Conservation (phyloP, 139 green algal genomes). For the Tetradesmus lagerheimii region DNA sequence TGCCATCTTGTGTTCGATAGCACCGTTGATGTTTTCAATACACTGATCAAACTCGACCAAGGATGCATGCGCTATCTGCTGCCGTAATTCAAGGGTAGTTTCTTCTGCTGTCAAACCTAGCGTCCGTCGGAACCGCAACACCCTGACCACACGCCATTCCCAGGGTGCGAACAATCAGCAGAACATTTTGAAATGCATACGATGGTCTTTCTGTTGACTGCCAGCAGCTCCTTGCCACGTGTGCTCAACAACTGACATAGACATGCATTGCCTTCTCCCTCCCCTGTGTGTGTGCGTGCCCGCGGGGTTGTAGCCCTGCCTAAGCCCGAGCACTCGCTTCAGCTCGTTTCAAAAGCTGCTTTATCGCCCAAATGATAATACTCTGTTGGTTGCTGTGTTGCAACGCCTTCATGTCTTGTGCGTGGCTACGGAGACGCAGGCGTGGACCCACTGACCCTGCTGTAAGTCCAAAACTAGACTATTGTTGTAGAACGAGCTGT, state of each 20-base stretch:
- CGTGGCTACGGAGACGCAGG: too few species aligned
- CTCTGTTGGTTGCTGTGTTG: too few species aligned
- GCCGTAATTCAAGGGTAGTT: background rate
- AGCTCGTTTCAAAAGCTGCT: too few species aligned
- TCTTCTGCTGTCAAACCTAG: background rate
- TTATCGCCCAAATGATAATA: too few species aligned
- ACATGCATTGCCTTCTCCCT: background rate
- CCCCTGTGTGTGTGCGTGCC: too few species aligned
- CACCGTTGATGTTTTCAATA: background rate
- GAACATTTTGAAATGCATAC: background rate
- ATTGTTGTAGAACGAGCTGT: too few species aligned
- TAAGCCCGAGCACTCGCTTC: too few species aligned
- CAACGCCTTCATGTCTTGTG: too few species aligned
- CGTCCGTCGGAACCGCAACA: background rate
- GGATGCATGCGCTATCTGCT: background rate
- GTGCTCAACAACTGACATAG: background rate
- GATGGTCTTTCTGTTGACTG: background rate
- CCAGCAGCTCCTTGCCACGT: background rate
- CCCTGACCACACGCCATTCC: background rate
- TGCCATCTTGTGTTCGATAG: background rate
- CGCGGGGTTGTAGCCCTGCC: too few species aligned
- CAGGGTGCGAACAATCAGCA: background rate
- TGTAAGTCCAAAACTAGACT: too few species aligned
- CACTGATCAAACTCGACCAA: background rate
- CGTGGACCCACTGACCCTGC: too few species aligned